Evolutionary conservation across 768 basidiomycete genomes (phyloP), one percentile per base, ranked within the genome.

Genomic region (Albatrellus ellisii): DNA sequence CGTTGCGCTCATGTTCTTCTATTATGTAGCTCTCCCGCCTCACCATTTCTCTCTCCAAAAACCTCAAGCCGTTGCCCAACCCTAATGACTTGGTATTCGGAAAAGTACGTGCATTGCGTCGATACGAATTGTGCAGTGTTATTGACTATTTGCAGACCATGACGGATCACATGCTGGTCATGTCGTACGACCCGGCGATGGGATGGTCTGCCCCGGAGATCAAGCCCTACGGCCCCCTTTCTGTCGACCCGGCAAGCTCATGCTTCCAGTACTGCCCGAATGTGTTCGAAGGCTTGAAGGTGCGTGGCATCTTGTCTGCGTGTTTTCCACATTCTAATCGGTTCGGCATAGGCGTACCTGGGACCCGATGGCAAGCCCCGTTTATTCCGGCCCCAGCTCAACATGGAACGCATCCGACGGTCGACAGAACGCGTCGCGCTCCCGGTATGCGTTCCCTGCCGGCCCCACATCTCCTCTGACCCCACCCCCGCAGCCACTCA

Each of bases 321-420:
- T 42, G 17, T 4, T 25, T n/a, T 33, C 8, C 21, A 26, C 39
- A 35, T 26, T 2, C 20, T 20, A 27, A 42, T 17, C 46, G 11
- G 12, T 21, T 17, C 2, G 3, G 12, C 14, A 11, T 28, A 83
- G 76, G 83, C 85, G 0, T 84, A 82, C 57, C 45, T 73, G 1
- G 78, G 74, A 8, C 70, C 75, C n/a, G 68, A 84, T 44, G 88
- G 87, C 1, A 70, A 73, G 39, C 69, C 77, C 1, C 68, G 82
- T 6, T 60, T 94, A 27, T 95, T 95, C 67, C 67, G 90, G 25
- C 89, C 90, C 0, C 68, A 85, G 24, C 62, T 72, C 58, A 94
- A 94, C 59, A 89, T 92, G 86, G 71, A 70, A 21, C 79, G 91
- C 21, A 69, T 97, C 59, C 65, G 69, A 34, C 65, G 69, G 26